phyloP scores from a whole-genome alignment of 805 yeast genomes.

The Saccharomycopsis sp. region DNA sequence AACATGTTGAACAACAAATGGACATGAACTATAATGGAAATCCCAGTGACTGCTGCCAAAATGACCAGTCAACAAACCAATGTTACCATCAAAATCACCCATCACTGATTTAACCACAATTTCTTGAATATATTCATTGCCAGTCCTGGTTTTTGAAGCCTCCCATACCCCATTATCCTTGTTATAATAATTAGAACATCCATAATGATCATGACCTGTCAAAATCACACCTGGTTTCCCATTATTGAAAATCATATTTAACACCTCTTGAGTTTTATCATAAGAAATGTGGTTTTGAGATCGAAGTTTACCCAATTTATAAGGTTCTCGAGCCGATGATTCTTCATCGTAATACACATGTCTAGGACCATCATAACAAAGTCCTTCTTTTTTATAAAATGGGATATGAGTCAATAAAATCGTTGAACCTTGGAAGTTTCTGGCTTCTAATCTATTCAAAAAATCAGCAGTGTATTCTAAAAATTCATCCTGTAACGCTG shows the following conservation, averaged over 20 bases:
- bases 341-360: slow-evolving; percentile 50
- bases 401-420: slow-evolving; percentile 86
- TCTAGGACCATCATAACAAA: slow-evolving; percentile 84
- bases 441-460: slow-evolving; percentile 47
- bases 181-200: slow-evolving; percentile 71
- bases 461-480: slow-evolving; percentile 66
- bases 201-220: slow-evolving; percentile 96
- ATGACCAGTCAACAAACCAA: slow-evolving; percentile 77
- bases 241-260: slow-evolving; percentile 65
- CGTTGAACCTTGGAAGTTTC: slow-evolving; percentile 68
- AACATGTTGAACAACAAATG: slow-evolving; percentile 79
- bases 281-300: slow-evolving; percentile 80
- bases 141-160: slow-evolving; percentile 40
- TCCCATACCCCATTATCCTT: slow-evolving; percentile 47
- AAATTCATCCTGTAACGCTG: slow-evolving; percentile 71
- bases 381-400: slow-evolving; percentile 70
- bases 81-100: slow-evolving; percentile 92
- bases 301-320: slow-evolving; percentile 62
- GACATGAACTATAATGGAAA: slow-evolving; percentile 67
- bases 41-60: slow-evolving; percentile 51
- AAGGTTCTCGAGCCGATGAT: slow-evolving; percentile 49
- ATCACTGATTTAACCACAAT: slow-evolving; percentile 86
- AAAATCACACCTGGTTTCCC: slow-evolving; percentile 69
- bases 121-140: slow-evolving; percentile 63
- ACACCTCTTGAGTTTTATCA: slow-evolving; percentile 58